Evolutionary conservation across 192 early-diverging fungal species (phyloP), one percentile per base, ranked within the genome.

Genomic region (Lobosporangium transversale): DNA sequence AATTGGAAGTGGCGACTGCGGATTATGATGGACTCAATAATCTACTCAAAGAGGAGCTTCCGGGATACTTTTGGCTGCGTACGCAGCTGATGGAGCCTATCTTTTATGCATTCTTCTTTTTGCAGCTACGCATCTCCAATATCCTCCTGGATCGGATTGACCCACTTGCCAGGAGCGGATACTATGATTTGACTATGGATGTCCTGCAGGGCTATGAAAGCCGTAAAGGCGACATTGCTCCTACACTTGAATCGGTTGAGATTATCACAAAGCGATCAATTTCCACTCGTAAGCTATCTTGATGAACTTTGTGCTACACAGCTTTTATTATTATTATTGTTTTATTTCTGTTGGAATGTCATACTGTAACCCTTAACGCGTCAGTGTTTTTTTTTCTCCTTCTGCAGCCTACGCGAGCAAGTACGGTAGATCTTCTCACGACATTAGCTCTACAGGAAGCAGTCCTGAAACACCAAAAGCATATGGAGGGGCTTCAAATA

Each of bases 11-110:
- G 62, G 91, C 97, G 6, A 91, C 90, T 18, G 78, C 89, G 33
- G 93, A 96, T 70, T 99, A 92, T 80, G 92, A 91, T 57, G 86
- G 90, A 70, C 81, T 93, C 65, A 95, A 97, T 81, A 89, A 91
- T 52, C 78, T 89, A 66, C 68, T 97, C 40, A 96, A 95, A 68
- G 78, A 85, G 4, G 86, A 98, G 62, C 80, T 99, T 20, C 90
- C 92, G n/a, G 58, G 83, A 29, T 91, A 97, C 66, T 87, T 99
- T 56, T 85, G 83, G 27, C 74, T 94, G 51, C 80, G 90, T 30
- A 73, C 85, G 36, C 81, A 89, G 53, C 92, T 98, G 66, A 93
- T 97, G 44, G 94, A 96, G 32, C 94, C 95, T 5, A 90, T 94
- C 54, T 91, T 97, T 68, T 74, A 91, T 52, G 87, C 89, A 35